A percentile compares a stretch with the other conserved stretches of the same genome.
phyloP scores from a whole-genome alignment of 176 grass and related monocot genomes.

The Pontederia crassipes region DNA sequence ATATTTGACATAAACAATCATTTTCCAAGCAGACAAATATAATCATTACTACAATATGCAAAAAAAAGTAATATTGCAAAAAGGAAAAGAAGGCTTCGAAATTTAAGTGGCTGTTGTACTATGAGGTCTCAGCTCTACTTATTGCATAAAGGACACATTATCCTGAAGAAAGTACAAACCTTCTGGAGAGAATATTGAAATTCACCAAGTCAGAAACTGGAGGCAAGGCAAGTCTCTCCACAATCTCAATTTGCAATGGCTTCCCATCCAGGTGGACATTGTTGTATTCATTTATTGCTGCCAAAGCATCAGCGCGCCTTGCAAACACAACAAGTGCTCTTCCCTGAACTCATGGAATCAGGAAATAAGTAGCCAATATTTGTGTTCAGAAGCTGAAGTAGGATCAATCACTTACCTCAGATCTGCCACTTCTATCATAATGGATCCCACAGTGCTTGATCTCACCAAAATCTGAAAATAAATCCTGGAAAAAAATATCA shows the following conservation, averaged over 20 bases:
- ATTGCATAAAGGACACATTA: no score
- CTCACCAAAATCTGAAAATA: constrained; percentile 91
- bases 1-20: no score
- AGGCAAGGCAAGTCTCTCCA: constrained; percentile 23
- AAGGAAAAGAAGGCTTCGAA: no score
- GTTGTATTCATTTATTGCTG: constrained; percentile 82
- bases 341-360: constrained; percentile 38
- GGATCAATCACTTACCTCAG: constrained; percentile 47
- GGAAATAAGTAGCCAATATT: not conserved
- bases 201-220: no score
- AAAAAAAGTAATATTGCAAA: no score
- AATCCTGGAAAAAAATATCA: constrained; percentile 41
- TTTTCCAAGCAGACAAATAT: no score
- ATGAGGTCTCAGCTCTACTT: no score
- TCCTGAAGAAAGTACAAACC: no score
- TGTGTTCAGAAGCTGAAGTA: not conserved
- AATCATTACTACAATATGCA: no score
- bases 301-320: constrained; percentile 61
- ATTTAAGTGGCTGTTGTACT: no score
- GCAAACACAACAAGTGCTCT: constrained; percentile 89
- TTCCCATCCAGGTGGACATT: constrained; percentile 98
- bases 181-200: no score
- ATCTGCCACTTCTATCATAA: constrained; percentile 85
- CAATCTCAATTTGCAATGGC: constrained; percentile 91
- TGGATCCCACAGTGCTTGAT: constrained; percentile 59